Evolutionary conservation across 257 asterid genomes (phyloP).

Genomic region (Penstemon newberryi): DNA sequence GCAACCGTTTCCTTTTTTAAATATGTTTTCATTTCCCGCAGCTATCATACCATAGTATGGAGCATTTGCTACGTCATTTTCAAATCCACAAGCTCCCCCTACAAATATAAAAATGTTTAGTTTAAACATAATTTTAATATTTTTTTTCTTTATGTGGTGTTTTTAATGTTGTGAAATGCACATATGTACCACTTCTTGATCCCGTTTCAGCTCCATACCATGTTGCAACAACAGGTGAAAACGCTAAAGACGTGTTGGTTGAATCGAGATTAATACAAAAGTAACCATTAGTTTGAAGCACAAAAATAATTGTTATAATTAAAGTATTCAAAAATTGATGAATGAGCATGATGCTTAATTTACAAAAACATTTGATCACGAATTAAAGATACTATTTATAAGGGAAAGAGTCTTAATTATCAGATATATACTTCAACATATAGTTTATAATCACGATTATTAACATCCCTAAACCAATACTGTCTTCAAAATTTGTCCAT

Average conservation of each 20-base stretch:
- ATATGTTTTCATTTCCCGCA: neutral
- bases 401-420: too few relatives aligned
- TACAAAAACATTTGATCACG: neutral
- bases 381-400: too few relatives aligned
- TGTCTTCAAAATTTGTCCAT: too few relatives aligned
- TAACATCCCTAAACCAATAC: too few relatives aligned
- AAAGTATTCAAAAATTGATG: neutral
- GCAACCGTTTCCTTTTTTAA: neutral
- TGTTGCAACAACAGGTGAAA: conserved; percentile 25
- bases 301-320: neutral
- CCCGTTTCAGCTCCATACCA: conserved; percentile 31
- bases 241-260: neutral
- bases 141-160: too few relatives aligned
- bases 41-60: neutral
- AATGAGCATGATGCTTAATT: conserved; percentile 6
- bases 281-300: neutral
- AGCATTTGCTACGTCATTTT: neutral
- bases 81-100: conserved; percentile 10
- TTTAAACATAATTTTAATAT: too few relatives aligned
- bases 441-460: too few relatives aligned
- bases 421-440: too few relatives aligned
- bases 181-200: conserved; percentile 24
- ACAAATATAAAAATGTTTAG: neutral
- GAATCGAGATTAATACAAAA: conserved; percentile 3
- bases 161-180: too few relatives aligned